Base-by-base conservation (phyloP, 2,329 filamentous ascomycete species). In the Ophiocordyceps robertsii region DNA sequence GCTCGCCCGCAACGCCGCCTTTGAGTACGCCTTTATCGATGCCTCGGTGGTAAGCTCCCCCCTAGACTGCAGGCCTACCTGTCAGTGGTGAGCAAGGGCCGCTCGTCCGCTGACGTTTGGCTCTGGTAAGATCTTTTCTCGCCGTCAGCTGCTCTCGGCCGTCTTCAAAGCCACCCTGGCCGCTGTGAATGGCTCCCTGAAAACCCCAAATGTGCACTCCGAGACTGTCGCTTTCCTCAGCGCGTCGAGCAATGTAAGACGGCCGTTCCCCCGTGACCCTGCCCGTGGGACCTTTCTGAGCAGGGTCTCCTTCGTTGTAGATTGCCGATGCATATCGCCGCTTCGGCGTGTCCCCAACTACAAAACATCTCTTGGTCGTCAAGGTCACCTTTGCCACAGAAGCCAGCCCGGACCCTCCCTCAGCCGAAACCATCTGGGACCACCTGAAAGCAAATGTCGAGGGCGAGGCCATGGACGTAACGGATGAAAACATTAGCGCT, bases 11-110 rank as follows among this genome's bases (percentile, higher is more conserved):
- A 95, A 96, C 57, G 56, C 76, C 11, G 80, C 82, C 9, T 96
- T 89, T 53, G 88, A 96, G 62, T 96, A 96, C 68, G 88, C 89
- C 30, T 84, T 98, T 51, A 75, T 98, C 38, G 90, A 98, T 64
- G 88, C 88, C 17, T 78, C 76, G 38, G 76, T 84, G 59, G 82
- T 89, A 70, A 47, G 72, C 29, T 14, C 1, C n/a, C 21, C n/a
- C 19, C 19, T 3, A 19, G 19, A 12, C 10, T 14, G 14, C 29
- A 2, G n/a, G n/a, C n/a, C 27, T 14, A 12, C 24, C 10, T 29
- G 13, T 21, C 3, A 11, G 30, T 11, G 10, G 14, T 31, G 14
- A 5, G 14, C 14, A 11, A 14, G 30, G 14, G 30, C 2, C 3
- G 32, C 29, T 9, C n/a, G 16, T 41, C 19, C 19, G 37, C 33